Base-by-base conservation (phyloP, 441 rosid species). In the Breynia disticha region DNA sequence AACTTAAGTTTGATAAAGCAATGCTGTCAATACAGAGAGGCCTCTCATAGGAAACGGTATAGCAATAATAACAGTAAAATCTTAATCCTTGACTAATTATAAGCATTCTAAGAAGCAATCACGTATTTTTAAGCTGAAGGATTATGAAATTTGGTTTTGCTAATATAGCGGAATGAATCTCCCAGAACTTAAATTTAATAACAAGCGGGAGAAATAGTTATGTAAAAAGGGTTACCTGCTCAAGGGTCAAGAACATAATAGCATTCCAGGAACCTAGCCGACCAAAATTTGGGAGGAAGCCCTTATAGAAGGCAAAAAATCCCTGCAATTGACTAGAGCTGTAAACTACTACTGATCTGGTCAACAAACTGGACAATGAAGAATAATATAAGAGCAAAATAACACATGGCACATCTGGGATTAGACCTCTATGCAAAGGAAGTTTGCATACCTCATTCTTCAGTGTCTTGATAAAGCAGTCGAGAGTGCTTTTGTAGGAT, bases 191-290 rank as follows among this genome's bases (percentile, higher is more conserved):
- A 22, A 19, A 53, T 44, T 17, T 48, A 2, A 4, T 48, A 3
- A 28, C 32, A 24, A 24, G 22, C 42, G 62, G 20, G 22, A 52
- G 19, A 10, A 45, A 15, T 13, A 54, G 43, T 13, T 21, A 14
- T 11, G 35, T 12, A 2, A 16, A 32, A 7, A 42, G 2, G 11
- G 76, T 76, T 74, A 93, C 99, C 84, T 93, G 99, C 73, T 93
- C 97, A 5, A 93, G 82, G 45, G 97, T 93, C 65, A 87, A 77
- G 67, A 93, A 89, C 99, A 93, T 89, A 63, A 93, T 81, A 61
- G 84, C 96, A 35, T 93, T 93, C 97, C 99, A 86, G 52, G 99
- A 86, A 60, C 99, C 99, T 46, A 93, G 87, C 50, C 96, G 80
- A 47, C 86, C 89, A 39, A 89, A 86, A 79, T 93, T 89, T 21